Conservation (phyloP, 768 basidiomycete genomes). For the Boletales sp. region DNA sequence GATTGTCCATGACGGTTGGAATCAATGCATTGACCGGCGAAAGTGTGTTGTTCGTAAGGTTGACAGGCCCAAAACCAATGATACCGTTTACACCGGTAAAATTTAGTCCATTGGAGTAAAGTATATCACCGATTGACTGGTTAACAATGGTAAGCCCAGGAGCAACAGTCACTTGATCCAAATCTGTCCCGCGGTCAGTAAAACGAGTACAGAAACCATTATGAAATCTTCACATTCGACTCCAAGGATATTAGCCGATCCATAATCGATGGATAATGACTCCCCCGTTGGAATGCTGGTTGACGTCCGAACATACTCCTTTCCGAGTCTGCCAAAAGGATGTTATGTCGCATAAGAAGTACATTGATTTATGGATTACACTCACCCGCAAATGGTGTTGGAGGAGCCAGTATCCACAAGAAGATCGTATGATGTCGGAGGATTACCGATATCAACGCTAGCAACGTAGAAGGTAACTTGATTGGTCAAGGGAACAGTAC, state of each 20-base stretch:
- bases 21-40: slow-evolving; percentile 1
- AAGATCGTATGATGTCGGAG: slow-evolving; percentile 26
- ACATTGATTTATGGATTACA: not conserved
- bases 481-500: slow-evolving; percentile 14
- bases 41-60: slow-evolving; percentile 13
- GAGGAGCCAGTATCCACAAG: slow-evolving; percentile 32
- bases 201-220: not conserved
- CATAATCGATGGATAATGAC: slow-evolving; percentile 8
- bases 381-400: slow-evolving; percentile 25
- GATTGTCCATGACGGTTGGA: slow-evolving; percentile 27
- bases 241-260: slow-evolving; percentile 5
- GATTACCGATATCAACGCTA: slow-evolving; percentile 24
- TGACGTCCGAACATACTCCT: slow-evolving; percentile 15
- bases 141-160: slow-evolving; percentile 20
- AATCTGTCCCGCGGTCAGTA: slow-evolving; percentile 6
- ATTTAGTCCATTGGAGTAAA: not conserved
- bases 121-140: slow-evolving; percentile 29
- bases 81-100: slow-evolving; percentile 27
- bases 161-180: slow-evolving; percentile 26
- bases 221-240: not conserved
- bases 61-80: slow-evolving; percentile 24
- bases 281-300: slow-evolving; percentile 25
- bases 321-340: slow-evolving; percentile 15
- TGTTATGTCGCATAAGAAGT: too few species aligned
- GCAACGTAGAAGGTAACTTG: slow-evolving; percentile 16